Base-by-base conservation (phyloP, 2,329 filamentous ascomycete genomes). In the Nothopassalora personata region DNA sequence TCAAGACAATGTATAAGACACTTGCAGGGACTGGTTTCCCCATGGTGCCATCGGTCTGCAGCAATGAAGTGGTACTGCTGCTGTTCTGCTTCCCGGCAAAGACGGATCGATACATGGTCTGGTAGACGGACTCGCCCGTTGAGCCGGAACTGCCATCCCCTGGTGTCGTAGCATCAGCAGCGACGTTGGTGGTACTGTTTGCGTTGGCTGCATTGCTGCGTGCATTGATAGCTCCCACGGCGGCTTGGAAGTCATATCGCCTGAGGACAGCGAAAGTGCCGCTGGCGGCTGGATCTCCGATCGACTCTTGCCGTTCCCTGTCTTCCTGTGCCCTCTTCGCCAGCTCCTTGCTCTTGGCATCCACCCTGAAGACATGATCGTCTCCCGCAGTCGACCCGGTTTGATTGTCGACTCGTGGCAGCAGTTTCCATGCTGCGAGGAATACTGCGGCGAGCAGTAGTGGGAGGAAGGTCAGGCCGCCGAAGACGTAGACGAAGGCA, bases 21-120 rank as follows among this genome's bases (percentile, higher is more conserved):
- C 66, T 69, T 13, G 67, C 68, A n/a, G 64, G 61, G 5, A 62
- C 58, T 18, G 62, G 49, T 50, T 64, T 68, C 34, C 62, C 49
- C 10, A 53, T 47, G 3, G 33, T 46, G 28, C 61, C 61, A 11
- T 60, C 63, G 50, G 55, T 59, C 28, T 62, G 65, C 34, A 68
- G 57, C 33, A 71, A 57, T n/a, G 65, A 63, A 36, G 54, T 60
- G 8, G 62, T 64, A 49, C 62, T 61, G 23, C 55, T 55, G 15
- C 75, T 77, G 36, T 73, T 74, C 64, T 81, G 84, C 13, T 75
- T 92, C 69, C 93, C 84, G 68, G 96, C 91, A 72, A 99, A 97
- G 62, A 99, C 88, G 73, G 89, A 96, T 72, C 91, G 82, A 76
- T 99, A 99, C 91, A 99, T 97, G 73, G 89, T 89, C 81, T 97